Conservation (phyloP, 805 yeast species). For the Barnettozyma pratensis region DNA sequence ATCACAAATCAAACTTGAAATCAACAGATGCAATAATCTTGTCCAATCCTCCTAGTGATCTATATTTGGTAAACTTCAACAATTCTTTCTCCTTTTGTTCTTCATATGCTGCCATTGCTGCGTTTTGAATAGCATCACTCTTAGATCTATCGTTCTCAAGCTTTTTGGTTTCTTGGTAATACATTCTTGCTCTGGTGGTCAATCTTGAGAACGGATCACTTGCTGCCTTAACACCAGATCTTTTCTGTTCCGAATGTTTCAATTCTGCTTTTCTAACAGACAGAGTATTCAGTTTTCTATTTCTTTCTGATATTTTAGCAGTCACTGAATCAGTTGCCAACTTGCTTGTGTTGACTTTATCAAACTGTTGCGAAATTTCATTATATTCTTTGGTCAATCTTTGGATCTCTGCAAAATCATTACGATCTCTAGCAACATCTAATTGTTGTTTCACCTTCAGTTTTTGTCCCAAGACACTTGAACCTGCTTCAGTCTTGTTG, state of each 20-base stretch:
- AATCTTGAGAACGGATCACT: constrained; percentile 87
- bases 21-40: constrained; percentile 40
- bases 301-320: constrained; percentile 41
- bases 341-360: constrained; percentile 28
- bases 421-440: constrained; percentile 58
- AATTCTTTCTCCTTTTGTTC: constrained; percentile 39
- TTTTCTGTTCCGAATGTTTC: constrained; percentile 52
- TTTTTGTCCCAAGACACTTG: constrained; percentile 72
- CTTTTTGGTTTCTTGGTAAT: constrained; percentile 53
- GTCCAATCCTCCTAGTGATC: constrained; percentile 56
- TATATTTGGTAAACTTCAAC: constrained; percentile 46
- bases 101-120: constrained; percentile 35
- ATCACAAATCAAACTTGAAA: constrained; percentile 33
- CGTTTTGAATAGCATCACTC: constrained; percentile 45
- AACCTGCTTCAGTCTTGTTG: constrained; percentile 52
- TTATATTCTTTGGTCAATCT: constrained; percentile 13
- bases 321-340: constrained; percentile 22
- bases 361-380: constrained; percentile 38
- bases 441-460: constrained; percentile 68
- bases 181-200: constrained; percentile 80
- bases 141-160: constrained; percentile 57
- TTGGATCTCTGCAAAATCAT: constrained; percentile 41
- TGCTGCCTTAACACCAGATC: constrained; percentile 32
- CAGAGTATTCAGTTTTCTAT: constrained; percentile 74
- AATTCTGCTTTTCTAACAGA: constrained; percentile 77